Percentiles rank a stretch among this genome's conserved stretches.
Evolutionary conservation across 768 basidiomycete genomes (phyloP).

Genomic region (Termitomyces sp.): DNA sequence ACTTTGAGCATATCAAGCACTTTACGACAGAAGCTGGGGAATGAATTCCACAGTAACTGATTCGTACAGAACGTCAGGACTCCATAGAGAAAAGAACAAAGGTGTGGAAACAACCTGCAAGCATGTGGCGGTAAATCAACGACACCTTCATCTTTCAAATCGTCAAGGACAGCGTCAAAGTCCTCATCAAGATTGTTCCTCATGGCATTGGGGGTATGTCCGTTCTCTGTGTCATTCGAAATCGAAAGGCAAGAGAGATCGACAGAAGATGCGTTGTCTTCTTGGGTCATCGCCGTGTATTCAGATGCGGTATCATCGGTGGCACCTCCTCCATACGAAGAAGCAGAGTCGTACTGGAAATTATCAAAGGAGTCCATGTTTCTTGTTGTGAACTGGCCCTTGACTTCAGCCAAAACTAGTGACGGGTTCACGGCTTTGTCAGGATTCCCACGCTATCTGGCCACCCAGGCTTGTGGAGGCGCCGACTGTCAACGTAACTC

Average conservation of each 20-base stretch:
- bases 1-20: slow-evolving; percentile 86
- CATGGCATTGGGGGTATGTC: slow-evolving; percentile 29
- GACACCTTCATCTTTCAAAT: slow-evolving; percentile 75
- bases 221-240: slow-evolving; percentile 45
- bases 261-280: slow-evolving; percentile 48
- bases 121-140: slow-evolving; percentile 89
- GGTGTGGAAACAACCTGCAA: slow-evolving; percentile 67
- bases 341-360: slow-evolving; percentile 80
- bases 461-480: not conserved
- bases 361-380: slow-evolving; percentile 82
- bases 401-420: slow-evolving; percentile 9
- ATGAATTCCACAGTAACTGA: slow-evolving; percentile 96
- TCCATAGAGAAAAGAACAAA: slow-evolving; percentile 6
- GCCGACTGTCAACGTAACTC: not conserved
- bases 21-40: slow-evolving; percentile 97
- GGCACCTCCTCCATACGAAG: slow-evolving; percentile 72
- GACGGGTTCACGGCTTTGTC: not conserved
- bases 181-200: slow-evolving; percentile 63
- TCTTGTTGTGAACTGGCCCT: slow-evolving; percentile 10
- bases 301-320: slow-evolving; percentile 80
- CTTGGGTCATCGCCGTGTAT: slow-evolving; percentile 66
- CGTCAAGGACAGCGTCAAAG: slow-evolving; percentile 86
- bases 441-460: slow-evolving; percentile 1
- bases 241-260: slow-evolving; percentile 68
- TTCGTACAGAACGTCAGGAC: slow-evolving; percentile 11